These are phyloP conservation scores for Trichosporon sp. DNA, from an alignment of 1,284 basidiomycete species.

Conservation along the genomic window DNA sequence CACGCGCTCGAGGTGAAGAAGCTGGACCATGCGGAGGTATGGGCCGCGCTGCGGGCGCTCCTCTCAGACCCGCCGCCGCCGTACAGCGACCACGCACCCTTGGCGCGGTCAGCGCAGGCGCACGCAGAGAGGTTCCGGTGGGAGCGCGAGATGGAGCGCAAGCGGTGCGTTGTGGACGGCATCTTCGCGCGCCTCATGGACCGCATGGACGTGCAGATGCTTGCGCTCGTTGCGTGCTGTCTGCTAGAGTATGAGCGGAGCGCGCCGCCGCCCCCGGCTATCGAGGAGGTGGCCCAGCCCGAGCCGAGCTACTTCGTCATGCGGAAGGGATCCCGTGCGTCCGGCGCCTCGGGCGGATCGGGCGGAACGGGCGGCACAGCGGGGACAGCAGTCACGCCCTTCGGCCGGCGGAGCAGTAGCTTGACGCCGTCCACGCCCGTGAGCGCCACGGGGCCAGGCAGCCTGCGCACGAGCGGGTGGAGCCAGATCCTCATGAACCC, in stretches of 20 bases:
- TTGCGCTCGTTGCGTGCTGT: constrained; percentile 68
- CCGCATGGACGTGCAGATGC: constrained; percentile 69
- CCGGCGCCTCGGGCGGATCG: neutral
- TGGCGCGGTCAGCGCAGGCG: constrained; percentile 10
- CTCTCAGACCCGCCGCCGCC: constrained; percentile 39
- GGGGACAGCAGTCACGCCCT: neutral
- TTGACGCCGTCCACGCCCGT: constrained; percentile 4
- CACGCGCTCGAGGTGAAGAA: constrained; percentile 59
- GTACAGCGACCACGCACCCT: constrained; percentile 21
- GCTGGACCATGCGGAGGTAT: constrained; percentile 67
- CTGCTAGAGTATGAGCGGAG: constrained; percentile 51
- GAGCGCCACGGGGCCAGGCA: constrained; percentile 11
- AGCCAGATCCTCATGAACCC: constrained; percentile 39
- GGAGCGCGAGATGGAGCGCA: constrained; percentile 38
- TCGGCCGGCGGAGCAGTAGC: constrained; percentile 3
- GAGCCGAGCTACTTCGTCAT: constrained; percentile 44
- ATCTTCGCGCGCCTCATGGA: constrained; percentile 63
- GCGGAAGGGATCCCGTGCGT: constrained; percentile 12
- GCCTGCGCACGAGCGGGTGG: constrained; percentile 38
- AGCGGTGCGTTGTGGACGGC: constrained; percentile 34
- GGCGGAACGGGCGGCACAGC: neutral
- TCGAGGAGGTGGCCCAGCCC: constrained; percentile 23
- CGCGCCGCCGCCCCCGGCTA: constrained; percentile 19
- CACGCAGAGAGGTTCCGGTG: constrained; percentile 26
- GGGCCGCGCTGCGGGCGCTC: constrained; percentile 58